phyloP scores from a whole-genome alignment of 257 asterid species.

The Handroanthus guayacan region DNA sequence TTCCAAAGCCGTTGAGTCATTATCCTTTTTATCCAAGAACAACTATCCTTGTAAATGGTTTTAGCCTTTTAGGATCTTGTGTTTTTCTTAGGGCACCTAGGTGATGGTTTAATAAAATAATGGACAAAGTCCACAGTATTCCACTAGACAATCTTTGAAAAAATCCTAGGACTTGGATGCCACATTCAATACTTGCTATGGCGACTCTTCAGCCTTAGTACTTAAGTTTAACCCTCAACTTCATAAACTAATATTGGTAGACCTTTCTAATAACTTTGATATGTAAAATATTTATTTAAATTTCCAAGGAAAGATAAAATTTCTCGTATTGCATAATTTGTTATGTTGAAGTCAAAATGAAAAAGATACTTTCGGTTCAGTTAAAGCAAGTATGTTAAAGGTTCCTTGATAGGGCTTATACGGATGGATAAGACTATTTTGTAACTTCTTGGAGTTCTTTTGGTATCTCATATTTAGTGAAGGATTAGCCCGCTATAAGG shows the following conservation, averaged over 20 bases:
- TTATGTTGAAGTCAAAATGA: background rate
- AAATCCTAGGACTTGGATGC: slow-evolving; percentile 12
- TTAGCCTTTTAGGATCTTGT: too few species aligned
- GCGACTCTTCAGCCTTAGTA: background rate
- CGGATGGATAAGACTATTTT: too few species aligned
- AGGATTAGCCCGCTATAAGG: too few species aligned
- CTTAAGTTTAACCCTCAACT: background rate
- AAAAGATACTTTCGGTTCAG: background rate
- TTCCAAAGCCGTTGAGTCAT: too few species aligned
- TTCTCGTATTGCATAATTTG: too few species aligned
- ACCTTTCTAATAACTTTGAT: background rate
- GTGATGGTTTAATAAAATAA: background rate
- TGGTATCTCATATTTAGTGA: too few species aligned
- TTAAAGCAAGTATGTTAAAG: too few species aligned
- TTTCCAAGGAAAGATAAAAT: background rate
- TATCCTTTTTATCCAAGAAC: too few species aligned
- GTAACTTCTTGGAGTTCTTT: too few species aligned
- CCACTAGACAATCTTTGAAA: background rate
- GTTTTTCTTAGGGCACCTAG: background rate
- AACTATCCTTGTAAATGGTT: too few species aligned
- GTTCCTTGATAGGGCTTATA: too few species aligned
- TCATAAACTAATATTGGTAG: background rate
- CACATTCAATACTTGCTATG: background rate
- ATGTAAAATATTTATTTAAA: background rate
- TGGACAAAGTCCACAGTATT: slow-evolving; percentile 1